Evolutionary conservation across 345 rosid genomes (phyloP).

Genomic region (Abelmoschus esculentus): DNA sequence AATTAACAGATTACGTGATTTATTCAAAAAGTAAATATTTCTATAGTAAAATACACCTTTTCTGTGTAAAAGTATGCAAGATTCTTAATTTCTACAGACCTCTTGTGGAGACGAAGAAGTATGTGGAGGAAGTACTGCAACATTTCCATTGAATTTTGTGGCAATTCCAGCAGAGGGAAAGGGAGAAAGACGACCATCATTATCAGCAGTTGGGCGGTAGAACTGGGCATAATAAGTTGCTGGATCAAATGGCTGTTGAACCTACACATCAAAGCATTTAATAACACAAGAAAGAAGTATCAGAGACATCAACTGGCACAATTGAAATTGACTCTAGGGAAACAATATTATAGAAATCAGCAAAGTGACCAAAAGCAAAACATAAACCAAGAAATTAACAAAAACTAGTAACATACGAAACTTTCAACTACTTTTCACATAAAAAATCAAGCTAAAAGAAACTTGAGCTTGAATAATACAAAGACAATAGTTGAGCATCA

Average conservation of each 20-base stretch:
- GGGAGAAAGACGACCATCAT: conserved; percentile 78
- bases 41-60: not conserved
- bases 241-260: conserved; percentile 79
- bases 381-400: not conserved
- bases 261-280: conserved; percentile 36
- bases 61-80: conserved; percentile 5
- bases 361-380: not conserved
- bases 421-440: not conserved
- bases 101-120: conserved; percentile 74
- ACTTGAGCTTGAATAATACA: not conserved
- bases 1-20: not conserved
- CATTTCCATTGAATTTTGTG: conserved; percentile 70
- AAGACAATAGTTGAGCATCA: not conserved
- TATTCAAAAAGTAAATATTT: not conserved
- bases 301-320: conserved; percentile 5
- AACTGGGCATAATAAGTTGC: conserved; percentile 67
- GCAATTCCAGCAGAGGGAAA: conserved; percentile 62
- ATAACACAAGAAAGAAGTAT: conserved; percentile 15
- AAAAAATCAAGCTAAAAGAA: not conserved
- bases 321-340: not conserved
- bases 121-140: conserved; percentile 61
- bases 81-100: conserved; percentile 36
- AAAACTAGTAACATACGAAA: not conserved
- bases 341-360: not conserved
- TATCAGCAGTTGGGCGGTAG: conserved; percentile 60